Evolutionary conservation across 2,329 filamentous ascomycete species (phyloP).

Genomic region (Colletotrichum sp.): DNA sequence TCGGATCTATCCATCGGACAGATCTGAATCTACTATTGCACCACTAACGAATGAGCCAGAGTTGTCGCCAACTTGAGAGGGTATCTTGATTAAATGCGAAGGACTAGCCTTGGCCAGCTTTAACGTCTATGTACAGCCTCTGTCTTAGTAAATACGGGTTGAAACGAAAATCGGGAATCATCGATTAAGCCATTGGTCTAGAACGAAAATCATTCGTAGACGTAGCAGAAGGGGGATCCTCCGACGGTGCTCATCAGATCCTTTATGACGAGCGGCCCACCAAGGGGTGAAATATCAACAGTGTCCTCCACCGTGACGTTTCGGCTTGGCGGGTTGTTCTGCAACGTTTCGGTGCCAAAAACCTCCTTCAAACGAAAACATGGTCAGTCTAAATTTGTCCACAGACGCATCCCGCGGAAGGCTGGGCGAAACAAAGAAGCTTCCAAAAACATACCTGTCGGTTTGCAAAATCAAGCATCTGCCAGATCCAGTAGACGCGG

Average conservation of each 20-base stretch:
- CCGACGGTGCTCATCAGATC: constrained; percentile 44
- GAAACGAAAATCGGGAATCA: neutral
- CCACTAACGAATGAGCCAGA: neutral
- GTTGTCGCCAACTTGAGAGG: neutral
- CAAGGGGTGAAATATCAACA: constrained; percentile 35
- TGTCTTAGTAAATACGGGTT: neutral
- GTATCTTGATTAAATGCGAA: neutral
- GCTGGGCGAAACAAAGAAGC: neutral
- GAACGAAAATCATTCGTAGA: constrained; percentile 31
- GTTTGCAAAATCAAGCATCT: constrained; percentile 43
- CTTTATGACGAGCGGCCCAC: constrained; percentile 35
- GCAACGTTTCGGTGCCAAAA: constrained; percentile 45
- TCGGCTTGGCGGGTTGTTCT: constrained; percentile 42
- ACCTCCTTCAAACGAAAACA: constrained; percentile 24
- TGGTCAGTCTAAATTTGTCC: neutral
- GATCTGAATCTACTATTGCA: neutral
- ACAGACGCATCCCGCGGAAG: neutral
- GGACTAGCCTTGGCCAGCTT: neutral
- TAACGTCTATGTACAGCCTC: neutral
- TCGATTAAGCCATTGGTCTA: no score
- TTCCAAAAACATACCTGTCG: constrained; percentile 28
- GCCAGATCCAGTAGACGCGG: constrained; percentile 53
- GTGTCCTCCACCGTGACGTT: constrained; percentile 46
- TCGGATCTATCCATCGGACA: neutral
- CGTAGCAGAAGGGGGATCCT: constrained; percentile 46